Evolutionary conservation across 169 alveolate species (phyloP), one percentile per base, ranked within the genome.

Genomic region (Fabrea salina): DNA sequence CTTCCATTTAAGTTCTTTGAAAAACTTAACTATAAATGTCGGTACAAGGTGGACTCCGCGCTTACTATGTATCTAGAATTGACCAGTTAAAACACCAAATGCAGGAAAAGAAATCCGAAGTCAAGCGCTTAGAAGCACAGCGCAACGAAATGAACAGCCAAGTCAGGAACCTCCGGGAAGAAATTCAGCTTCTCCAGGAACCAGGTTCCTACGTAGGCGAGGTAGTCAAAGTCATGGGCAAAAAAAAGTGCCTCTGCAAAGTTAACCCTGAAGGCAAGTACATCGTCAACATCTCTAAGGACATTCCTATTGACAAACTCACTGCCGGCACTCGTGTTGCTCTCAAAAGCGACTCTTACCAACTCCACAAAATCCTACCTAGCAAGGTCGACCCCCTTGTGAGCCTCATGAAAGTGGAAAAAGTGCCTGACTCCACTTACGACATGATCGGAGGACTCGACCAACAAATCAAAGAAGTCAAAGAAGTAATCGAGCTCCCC

Each of bases 381-480:
- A 92, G 97, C n/a, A 96, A 97, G 84, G 99, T 98, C 33, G 99
- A 98, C 83, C 99, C 99, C 3, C 87, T 98, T 64, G 99, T 98
- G 39, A 96, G 99, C 43, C 90, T 98, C 44, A 98, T 98, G 99
- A 97, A 96, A 86, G 99, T 98, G 1, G 99, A 98, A 91, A 98
- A 98, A 93, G 99, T 98, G 3, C 99, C 99, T 1, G 99, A 98
- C 91, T 93, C 98, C 77, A 98, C 99, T 27, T 97, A 98, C 79
- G 99, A 96, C 83, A 98, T 97, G 99, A 98, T 98, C 0, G 99
- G 99, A 27, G 99, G 99, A 4, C 88, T 98, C 35, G 99, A 98
- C 75, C 95, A 97, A 82, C 98, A 98, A 89, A 98, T 97, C 11
- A 96, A 98, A 84, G 99, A 98, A 88, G 99, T 98, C 30, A 98